Evolutionary conservation across 2,329 filamentous ascomycete genomes (phyloP), one percentile per base, ranked within the genome.

Genomic region (Exophiala sp.): DNA sequence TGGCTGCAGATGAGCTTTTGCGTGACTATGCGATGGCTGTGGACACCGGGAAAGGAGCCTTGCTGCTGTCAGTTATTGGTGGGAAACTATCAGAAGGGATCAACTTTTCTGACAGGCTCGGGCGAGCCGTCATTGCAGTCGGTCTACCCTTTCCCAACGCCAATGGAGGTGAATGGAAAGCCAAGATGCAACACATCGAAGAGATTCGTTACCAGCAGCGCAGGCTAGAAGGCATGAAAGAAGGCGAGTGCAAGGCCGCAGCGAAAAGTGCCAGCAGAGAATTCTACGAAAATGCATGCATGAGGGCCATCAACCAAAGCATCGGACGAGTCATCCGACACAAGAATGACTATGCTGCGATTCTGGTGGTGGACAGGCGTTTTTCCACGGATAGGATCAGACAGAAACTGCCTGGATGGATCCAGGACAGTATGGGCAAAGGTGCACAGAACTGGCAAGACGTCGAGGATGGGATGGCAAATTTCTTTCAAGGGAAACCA

Each of bases 21-120:
- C 74, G 80, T 34, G 78, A 83, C 12, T 99, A 97, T 69, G 83
- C 82, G 6, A 71, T 79, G 20, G 84, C 86, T 2, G 85, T 97
- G 35, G 77, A 69, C 63, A 72, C 67, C 38, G 78, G 70, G 1
- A 77, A 80, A 44, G 91, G 91, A 0, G 92, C 88, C 0, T 74
- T 97, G 0, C 80, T 99, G 0, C 81, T 99, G 21, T 91, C 90
- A 50, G 91, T 99, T 2, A 87, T 99, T 2, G 92, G 92, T 50
- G 94, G 94, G 11, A 95, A 92, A 62, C 86, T 99, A 73, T 95
- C 89, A 54, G 94, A 99, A 72, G 94, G 94, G 61, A 99, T 99
- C 74, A 99, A 99, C 72, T 99, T 99, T 74, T 92, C 89, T 0
- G 91, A 99, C 72, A 79, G 81, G 2, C 83, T 99, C 0, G 94